A percentile compares a stretch with the other conserved stretches of the same genome.
Evolutionary conservation across 306 rosid species (phyloP).

Genomic region (Acacia melanoxylon): DNA sequence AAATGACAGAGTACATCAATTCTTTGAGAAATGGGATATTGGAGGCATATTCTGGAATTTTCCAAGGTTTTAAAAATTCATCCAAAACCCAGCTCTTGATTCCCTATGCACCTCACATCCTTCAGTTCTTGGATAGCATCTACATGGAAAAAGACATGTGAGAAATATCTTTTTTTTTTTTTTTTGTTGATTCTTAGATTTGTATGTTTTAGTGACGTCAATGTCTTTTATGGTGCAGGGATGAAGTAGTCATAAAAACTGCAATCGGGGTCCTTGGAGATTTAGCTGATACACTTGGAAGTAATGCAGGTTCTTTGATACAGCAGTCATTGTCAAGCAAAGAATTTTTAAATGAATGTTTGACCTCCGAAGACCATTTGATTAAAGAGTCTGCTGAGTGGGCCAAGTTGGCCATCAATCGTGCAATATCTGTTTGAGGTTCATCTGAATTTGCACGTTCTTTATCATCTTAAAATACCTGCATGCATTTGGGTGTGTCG

Average conservation of each 20-base stretch:
- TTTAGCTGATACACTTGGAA: constrained; percentile 92
- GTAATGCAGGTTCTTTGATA: constrained; percentile 84
- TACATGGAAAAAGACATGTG: constrained; percentile 88
- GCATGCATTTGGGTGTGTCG: constrained; percentile 81
- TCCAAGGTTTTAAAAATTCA: constrained; percentile 89
- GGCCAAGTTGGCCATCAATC: constrained; percentile 90
- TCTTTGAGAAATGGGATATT: constrained; percentile 88
- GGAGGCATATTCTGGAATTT: constrained; percentile 94
- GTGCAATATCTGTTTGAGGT: constrained; percentile 85
- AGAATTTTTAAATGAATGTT: constrained; percentile 80
- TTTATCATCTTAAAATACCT: constrained; percentile 49
- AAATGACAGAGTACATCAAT: constrained; percentile 79
- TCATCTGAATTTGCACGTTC: constrained; percentile 43
- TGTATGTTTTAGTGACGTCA: constrained; percentile 11
- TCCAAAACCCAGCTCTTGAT: constrained; percentile 78
- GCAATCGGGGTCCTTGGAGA: constrained; percentile 96
- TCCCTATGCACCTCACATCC: constrained; percentile 83
- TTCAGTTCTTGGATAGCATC: constrained; percentile 89
- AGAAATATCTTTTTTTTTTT: constrained; percentile 28
- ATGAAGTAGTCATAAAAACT: constrained; percentile 89
- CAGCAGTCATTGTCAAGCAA: constrained; percentile 88
- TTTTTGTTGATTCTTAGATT: constrained; percentile 5
- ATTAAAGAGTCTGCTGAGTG: constrained; percentile 94
- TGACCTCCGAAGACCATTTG: constrained; percentile 85
- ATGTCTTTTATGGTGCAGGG: constrained; percentile 50